phyloP scores from a whole-genome alignment of 1,284 basidiomycete species.

The Rhodotorula sp. region DNA sequence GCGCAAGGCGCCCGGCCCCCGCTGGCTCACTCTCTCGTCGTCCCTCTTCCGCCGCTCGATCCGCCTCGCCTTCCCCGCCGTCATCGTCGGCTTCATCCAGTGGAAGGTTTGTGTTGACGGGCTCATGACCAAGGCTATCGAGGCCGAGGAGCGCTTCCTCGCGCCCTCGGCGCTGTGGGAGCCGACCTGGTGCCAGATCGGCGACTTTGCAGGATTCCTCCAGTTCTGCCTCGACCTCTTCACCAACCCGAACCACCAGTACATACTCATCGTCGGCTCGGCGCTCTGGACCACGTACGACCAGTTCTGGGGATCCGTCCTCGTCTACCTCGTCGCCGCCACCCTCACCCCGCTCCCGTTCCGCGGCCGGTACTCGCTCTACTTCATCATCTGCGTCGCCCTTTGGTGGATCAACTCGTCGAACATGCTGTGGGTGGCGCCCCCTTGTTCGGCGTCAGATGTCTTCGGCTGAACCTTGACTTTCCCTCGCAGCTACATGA shows the following conservation, averaged over 20 bases:
- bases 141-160: constrained; percentile 44
- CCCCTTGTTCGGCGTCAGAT: too few species aligned
- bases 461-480: constrained; percentile 26
- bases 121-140: constrained; percentile 46
- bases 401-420: constrained; percentile 48
- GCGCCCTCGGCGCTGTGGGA: constrained; percentile 48
- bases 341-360: constrained; percentile 48
- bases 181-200: constrained; percentile 50
- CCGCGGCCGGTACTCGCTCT: constrained; percentile 49
- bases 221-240: constrained; percentile 50
- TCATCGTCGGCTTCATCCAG: constrained; percentile 50
- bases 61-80: constrained; percentile 50
- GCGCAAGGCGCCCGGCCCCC: constrained; percentile 45
- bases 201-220: constrained; percentile 49
- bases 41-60: constrained; percentile 51
- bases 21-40: constrained; percentile 48
- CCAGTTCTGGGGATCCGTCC: constrained; percentile 52
- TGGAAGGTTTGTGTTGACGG: constrained; percentile 48
- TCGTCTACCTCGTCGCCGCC: constrained; percentile 51
- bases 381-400: constrained; percentile 44
- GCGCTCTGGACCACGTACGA: constrained; percentile 52
- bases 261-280: constrained; percentile 50
- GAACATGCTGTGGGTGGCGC: constrained; percentile 45
- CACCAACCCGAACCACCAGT: constrained; percentile 50
- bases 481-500: constrained; percentile 45